These are phyloP conservation scores for Nymphaea thermarum DNA, from an alignment of 164 flowering plant species.

Conservation along the genomic window DNA sequence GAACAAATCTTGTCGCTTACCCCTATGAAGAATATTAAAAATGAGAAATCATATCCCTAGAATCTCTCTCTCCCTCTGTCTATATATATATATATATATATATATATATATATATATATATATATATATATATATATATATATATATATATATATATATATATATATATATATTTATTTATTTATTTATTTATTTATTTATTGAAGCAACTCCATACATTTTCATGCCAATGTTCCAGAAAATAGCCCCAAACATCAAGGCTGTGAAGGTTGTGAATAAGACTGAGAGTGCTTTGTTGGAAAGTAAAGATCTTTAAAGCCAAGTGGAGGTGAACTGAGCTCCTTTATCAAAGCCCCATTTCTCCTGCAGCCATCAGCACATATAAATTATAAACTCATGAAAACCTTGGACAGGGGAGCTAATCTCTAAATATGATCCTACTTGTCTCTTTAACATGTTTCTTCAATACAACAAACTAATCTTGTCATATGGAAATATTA, in stretches of 20 bases:
- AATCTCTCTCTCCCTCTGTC: background rate
- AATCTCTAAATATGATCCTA: background rate
- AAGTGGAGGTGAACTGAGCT: conserved; percentile 26
- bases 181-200: too few species aligned
- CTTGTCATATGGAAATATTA: background rate
- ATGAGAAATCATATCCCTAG: background rate
- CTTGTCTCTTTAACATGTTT: background rate
- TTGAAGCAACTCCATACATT: conserved; percentile 16
- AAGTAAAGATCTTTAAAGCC: conserved; percentile 29
- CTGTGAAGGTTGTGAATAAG: conserved; percentile 28
- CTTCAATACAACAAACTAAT: too few species aligned
- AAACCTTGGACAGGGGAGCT: background rate
- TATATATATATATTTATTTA: background rate
- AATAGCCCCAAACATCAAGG: conserved; percentile 35
- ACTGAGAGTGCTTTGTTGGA: conserved; percentile 36
- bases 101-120: background rate
- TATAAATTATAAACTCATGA: too few species aligned
- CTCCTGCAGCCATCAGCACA: conserved; percentile 12
- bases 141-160: background rate
- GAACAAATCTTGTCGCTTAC: conserved; percentile 19
- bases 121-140: background rate
- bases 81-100: background rate
- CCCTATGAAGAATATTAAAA: conserved; percentile 9
- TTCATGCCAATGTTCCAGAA: conserved; percentile 41
- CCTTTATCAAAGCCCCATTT: conserved; percentile 22